Evolutionary conservation across 1,139 yeast species (phyloP), one percentile per base, ranked within the genome.

Genomic region (Arxiozyma telluris): DNA sequence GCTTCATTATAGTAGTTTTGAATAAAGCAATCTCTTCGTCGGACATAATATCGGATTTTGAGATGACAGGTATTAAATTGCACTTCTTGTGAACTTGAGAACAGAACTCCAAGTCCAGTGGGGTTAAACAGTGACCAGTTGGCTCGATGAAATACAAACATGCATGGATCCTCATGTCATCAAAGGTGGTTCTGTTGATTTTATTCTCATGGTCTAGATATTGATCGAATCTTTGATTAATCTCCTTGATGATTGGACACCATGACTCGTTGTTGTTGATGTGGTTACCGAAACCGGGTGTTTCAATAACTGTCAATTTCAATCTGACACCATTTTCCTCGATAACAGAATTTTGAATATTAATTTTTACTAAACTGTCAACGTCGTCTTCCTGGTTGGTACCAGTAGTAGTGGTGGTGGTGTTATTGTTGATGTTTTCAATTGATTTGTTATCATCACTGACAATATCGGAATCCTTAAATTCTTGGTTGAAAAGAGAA

Each of bases 311-410:
- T 50, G 89, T 86, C 65, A 94, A 79, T 59, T 83, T 85, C 67
- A 94, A 81, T 65, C 84, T 84, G 56, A 93, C 97, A 41, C 96
- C 96, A 66, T 88, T 91, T 73, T 94, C 99, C 67, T 88, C 97
- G 59, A 94, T 83, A 53, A 82, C 87, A 20, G 89, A 80, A 47
- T 81, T 76, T 47, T 82, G 80, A 30, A 88, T 78, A 67, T 84
- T 82, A 64, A 93, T 84, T 52, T 77, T 73, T 49, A 89, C 90
- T 8, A 76, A 66, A 23, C 17, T 25, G 15, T 52, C 46, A 18
- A 20, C 58, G 45, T 55, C 59, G 17, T 38, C 59, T 56, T 46
- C 58, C 30, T 27, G 30, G 30, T 27, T 8, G 11, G 11, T 9
- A 27, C 11, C 7, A 27, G 25, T 47, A 41, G 18, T n/a, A n/a